Evolutionary conservation across 306 rosid genomes (phyloP).

Genomic region (Fagus crenata): DNA sequence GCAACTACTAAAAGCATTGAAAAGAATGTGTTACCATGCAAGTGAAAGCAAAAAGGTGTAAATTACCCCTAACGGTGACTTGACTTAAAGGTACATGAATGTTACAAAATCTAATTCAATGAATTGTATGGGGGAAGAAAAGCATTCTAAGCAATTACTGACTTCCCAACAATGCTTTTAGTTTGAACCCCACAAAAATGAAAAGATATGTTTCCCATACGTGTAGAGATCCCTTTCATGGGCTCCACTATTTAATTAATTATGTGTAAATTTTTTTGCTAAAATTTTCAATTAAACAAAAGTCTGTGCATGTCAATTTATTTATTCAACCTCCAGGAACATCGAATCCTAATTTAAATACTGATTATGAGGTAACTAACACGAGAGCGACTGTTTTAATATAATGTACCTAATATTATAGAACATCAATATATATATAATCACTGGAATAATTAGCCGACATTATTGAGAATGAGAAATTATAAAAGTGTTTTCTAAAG

Average conservation of each 20-base stretch:
- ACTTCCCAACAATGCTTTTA: not conserved
- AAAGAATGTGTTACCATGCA: not conserved
- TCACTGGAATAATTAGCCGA: not conserved
- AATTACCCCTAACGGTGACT: not conserved
- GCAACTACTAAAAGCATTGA: not conserved
- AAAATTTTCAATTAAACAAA: not conserved
- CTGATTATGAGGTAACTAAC: not conserved
- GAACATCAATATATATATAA: not conserved
- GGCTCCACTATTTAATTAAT: too few relatives aligned
- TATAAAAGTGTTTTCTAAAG: not conserved
- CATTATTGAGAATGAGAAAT: not conserved
- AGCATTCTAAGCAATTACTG: not conserved
- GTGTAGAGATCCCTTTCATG: not conserved
- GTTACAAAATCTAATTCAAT: not conserved
- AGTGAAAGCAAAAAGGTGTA: not conserved
- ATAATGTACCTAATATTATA: not conserved
- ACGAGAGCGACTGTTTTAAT: not conserved
- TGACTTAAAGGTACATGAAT: constrained; percentile 3
- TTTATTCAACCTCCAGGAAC: not conserved
- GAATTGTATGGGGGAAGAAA: not conserved
- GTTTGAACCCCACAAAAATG: not conserved
- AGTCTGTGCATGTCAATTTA: not conserved
- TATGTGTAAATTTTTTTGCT: not conserved
- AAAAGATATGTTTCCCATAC: not conserved
- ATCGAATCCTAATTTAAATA: not conserved